Conservation (phyloP, 345 rosid species). For the Theobroma cacao region DNA sequence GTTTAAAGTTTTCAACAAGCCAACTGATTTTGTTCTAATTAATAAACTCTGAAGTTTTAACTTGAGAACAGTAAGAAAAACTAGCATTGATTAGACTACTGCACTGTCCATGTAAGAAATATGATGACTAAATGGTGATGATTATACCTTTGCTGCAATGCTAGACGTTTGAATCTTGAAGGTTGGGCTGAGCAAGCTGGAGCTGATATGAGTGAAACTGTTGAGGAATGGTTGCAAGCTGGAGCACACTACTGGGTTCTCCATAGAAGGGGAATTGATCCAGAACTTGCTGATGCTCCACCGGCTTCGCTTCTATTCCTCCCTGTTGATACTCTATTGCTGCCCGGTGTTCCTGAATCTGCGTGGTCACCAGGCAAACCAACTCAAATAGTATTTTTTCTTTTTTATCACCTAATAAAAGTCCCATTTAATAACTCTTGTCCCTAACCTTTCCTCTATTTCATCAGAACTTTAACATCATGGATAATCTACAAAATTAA, state of each 20-base stretch:
- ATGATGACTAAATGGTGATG: neutral
- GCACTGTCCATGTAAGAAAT: neutral
- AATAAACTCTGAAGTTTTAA: neutral
- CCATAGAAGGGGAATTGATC: slow-evolving; percentile 64
- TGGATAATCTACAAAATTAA: neutral
- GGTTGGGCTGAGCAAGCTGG: slow-evolving; percentile 76
- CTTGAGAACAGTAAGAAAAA: neutral
- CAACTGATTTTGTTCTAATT: neutral
- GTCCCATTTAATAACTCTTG: neutral
- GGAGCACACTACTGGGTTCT: slow-evolving; percentile 68
- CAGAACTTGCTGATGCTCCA: slow-evolving; percentile 46
- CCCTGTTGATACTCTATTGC: slow-evolving; percentile 55
- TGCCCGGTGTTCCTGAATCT: slow-evolving; percentile 58
- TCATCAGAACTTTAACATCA: neutral
- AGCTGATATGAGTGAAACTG: slow-evolving; percentile 57
- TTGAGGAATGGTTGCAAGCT: slow-evolving; percentile 49
- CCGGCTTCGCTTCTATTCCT: slow-evolving; percentile 48
- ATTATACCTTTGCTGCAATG: slow-evolving; percentile 4
- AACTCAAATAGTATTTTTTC: neutral
- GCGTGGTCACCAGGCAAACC: neutral
- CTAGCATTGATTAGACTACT: neutral
- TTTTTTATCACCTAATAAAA: neutral
- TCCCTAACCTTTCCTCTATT: neutral
- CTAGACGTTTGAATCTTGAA: slow-evolving; percentile 29
- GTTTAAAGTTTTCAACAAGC: neutral